Base-by-base conservation (phyloP, 148 eudicot species). In the Fallopia convolvulus region DNA sequence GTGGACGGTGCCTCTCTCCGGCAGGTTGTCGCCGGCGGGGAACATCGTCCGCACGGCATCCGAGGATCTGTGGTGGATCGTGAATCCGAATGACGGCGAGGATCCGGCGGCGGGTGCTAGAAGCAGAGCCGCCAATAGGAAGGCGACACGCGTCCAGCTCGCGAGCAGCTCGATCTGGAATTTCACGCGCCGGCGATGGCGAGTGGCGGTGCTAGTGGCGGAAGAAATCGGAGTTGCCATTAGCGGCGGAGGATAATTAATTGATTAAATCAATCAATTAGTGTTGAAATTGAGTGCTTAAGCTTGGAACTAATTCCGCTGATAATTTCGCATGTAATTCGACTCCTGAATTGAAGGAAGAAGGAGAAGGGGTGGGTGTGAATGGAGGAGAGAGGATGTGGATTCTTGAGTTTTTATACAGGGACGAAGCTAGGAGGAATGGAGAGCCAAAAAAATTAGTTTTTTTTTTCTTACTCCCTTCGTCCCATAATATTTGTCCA, bases 1-100 rank as follows among this genome's bases (percentile, higher is more conserved):
- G 46, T 26, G 14, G 11, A 70, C 48, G 74, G 74, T 13, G 48
- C 74, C 74, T 12, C 4, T 36, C 20, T 36, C 74, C 26, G 74
- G 74, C 74, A 39, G 4, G 46, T 18, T 21, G 48, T 18, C 44
- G 48, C 11, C 20, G 74, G 44, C 14, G 74, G 74, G 23, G 20
- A 39, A 15, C 3, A n/a, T 42, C 11, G 44, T 14, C 47, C 14
- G 20, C 5, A 70, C 74, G 20, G 44, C 21, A 10, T 70, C 74
- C 21, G 74, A 70, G 47, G 17, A 40, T 18, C 74, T 17, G 74
- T 70, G 74, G 74, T 70, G 74, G 46, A 70, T 70, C 11, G 20
- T 20, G 47, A 70, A 70, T 21, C 68, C 68, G 33, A 61, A 11
- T 12, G 68, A 23, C 33, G 36, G 10, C 33, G 68, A 61, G 2